phyloP scores from a whole-genome alignment of 306 rosid species.

The Crataegus laevigata region DNA sequence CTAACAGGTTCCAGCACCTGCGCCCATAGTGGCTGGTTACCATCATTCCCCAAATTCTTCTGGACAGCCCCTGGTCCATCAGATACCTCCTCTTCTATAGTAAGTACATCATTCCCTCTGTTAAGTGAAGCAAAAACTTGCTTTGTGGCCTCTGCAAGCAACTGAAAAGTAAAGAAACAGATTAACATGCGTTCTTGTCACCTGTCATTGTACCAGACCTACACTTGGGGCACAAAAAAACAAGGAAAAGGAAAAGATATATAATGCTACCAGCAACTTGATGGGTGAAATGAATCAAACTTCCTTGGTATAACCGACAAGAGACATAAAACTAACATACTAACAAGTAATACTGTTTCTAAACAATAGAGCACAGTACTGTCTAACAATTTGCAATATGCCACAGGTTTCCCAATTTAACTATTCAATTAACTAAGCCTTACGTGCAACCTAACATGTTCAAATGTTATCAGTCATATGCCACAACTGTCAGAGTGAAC shows the following conservation, averaged over 20 bases:
- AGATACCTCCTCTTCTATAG: constrained; percentile 72
- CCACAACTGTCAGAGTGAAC: not conserved
- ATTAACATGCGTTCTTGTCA: constrained; percentile 18
- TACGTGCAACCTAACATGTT: not conserved
- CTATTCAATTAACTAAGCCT: not conserved
- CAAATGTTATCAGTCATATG: not conserved
- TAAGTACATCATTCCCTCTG: constrained; percentile 48
- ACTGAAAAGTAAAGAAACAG: constrained; percentile 41
- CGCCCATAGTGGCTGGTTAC: constrained; percentile 87
- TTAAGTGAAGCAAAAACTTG: constrained; percentile 67
- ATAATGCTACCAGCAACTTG: not conserved
- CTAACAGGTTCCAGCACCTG: constrained; percentile 81
- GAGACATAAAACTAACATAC: not conserved
- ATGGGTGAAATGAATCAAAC: not conserved
- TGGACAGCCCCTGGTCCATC: constrained; percentile 49
- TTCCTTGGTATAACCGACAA: not conserved
- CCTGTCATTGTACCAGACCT: not conserved
- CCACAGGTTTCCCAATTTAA: not conserved
- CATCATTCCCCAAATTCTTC: constrained; percentile 35
- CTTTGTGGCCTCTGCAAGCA: constrained; percentile 91
- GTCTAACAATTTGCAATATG: not conserved
- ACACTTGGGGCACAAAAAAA: not conserved
- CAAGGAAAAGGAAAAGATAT: not conserved
- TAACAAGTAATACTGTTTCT: not conserved
- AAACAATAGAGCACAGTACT: not conserved